These are phyloP conservation scores for Anethum foeniculum DNA, from an alignment of 140 eudicot species.

Conservation along the genomic window DNA sequence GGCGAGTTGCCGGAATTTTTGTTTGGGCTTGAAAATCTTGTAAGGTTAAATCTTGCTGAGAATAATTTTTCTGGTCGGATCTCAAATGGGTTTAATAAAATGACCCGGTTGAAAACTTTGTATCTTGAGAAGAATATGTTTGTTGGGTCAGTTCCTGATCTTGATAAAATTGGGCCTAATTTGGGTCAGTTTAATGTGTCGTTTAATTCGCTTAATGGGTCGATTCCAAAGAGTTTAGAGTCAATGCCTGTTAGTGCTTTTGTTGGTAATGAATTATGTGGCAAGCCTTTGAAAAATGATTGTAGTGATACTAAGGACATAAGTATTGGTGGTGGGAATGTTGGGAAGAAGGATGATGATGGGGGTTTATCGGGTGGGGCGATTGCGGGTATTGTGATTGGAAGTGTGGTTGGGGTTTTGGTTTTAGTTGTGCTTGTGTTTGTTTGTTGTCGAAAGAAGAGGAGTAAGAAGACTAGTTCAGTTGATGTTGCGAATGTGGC, in stretches of 20 bases:
- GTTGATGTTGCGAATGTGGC: constrained; percentile 40
- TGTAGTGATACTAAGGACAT: constrained; percentile 24
- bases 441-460: constrained; percentile 45
- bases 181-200: constrained; percentile 67
- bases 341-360: constrained; percentile 20
- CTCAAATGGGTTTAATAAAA: constrained; percentile 34
- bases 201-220: constrained; percentile 51
- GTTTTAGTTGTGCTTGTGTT: constrained; percentile 34
- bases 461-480: constrained; percentile 40
- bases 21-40: constrained; percentile 25
- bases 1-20: constrained; percentile 42
- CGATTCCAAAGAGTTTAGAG: constrained; percentile 45
- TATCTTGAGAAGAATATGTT: constrained; percentile 50
- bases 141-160: constrained; percentile 52
- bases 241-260: constrained; percentile 41
- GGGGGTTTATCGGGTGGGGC: constrained; percentile 69
- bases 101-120: constrained; percentile 56
- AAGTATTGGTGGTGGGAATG: constrained; percentile 25
- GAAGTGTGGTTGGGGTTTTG: constrained; percentile 48
- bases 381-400: constrained; percentile 79
- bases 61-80: constrained; percentile 60
- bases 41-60: constrained; percentile 50
- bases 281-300: constrained; percentile 41
- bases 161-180: constrained; percentile 21
- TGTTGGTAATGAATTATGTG: constrained; percentile 54